A percentile compares a stretch with the other conserved stretches of the same genome.
Conservation (phyloP, 768 basidiomycete genomes). For the Trametopsis cervina region DNA sequence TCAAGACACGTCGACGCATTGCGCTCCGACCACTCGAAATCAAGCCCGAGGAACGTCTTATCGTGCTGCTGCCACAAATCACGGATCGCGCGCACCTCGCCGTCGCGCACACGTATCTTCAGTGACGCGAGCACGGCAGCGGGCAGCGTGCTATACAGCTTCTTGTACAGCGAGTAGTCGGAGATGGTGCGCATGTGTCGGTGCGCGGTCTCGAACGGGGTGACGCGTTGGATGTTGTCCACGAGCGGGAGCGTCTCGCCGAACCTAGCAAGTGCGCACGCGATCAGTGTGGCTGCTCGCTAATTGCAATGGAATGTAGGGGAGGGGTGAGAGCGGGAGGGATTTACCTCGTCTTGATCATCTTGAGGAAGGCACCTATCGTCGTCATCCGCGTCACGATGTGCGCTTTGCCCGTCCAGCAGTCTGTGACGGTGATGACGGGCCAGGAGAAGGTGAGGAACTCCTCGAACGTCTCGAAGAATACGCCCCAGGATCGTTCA, state of each 20-base stretch:
- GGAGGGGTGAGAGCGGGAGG: too few relatives aligned
- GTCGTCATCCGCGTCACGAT: conserved; percentile 73
- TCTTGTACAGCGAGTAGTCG: conserved; percentile 63
- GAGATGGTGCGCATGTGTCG: conserved; percentile 67
- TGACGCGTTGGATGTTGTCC: conserved; percentile 63
- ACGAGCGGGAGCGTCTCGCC: conserved; percentile 69
- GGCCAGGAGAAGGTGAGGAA: conserved; percentile 85
- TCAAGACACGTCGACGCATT: conserved; percentile 64
- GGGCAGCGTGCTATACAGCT: conserved; percentile 63
- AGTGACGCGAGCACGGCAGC: conserved; percentile 59
- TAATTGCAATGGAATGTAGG: too few relatives aligned
- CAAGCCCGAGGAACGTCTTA: conserved; percentile 69
- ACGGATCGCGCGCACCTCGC: conserved; percentile 57
- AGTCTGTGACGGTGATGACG: conserved; percentile 68
- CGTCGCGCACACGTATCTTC: conserved; percentile 56
- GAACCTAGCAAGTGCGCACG: too few relatives aligned
- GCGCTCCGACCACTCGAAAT: conserved; percentile 72
- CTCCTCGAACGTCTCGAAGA: conserved; percentile 72
- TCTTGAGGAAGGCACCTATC: conserved; percentile 70
- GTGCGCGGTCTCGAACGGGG: conserved; percentile 59
- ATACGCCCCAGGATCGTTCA: conserved; percentile 72
- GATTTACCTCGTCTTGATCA: conserved; percentile 71
- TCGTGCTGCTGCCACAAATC: conserved; percentile 64
- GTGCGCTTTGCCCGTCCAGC: conserved; percentile 64
- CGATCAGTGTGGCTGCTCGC: too few relatives aligned